phyloP scores from a whole-genome alignment of 1,284 basidiomycete genomes.

The Apiotrichum veenhuisii region DNA sequence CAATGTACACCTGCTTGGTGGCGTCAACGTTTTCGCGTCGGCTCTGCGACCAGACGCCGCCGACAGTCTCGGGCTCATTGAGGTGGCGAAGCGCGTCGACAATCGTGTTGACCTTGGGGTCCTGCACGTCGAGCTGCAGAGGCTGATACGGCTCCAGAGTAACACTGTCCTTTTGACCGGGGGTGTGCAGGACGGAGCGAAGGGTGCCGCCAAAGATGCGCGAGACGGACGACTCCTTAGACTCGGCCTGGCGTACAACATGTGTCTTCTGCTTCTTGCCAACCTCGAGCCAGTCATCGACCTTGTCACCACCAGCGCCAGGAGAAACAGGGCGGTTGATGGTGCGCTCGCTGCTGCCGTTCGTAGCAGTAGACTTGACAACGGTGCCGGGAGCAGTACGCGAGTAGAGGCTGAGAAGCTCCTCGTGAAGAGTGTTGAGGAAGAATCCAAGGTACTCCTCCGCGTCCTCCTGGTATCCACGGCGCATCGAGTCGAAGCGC shows the following conservation, averaged over 20 bases:
- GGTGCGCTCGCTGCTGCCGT: conserved; percentile 34
- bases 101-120: conserved; percentile 70
- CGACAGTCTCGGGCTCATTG: conserved; percentile 75
- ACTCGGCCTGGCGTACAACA: conserved; percentile 75
- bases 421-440: conserved; percentile 91
- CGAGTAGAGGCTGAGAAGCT: conserved; percentile 65
- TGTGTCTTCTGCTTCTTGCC: conserved; percentile 82
- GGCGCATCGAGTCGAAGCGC: conserved; percentile 88
- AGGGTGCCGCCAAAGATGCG: conserved; percentile 91
- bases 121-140: conserved; percentile 84
- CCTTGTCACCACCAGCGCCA: conserved; percentile 40
- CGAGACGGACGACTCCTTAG: conserved; percentile 80
- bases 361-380: conserved; percentile 18
- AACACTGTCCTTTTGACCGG: conserved; percentile 78
- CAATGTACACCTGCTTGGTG: conserved; percentile 82
- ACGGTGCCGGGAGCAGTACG: conserved; percentile 34
- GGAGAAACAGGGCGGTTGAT: conserved; percentile 47
- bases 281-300: conserved; percentile 77
- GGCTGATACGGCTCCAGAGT: conserved; percentile 91
- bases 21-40: conserved; percentile 69
- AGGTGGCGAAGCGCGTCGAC: conserved; percentile 78
- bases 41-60: conserved; percentile 61
- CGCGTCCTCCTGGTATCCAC: conserved; percentile 95
- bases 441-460: conserved; percentile 99
- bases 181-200: conserved; percentile 76